These are phyloP conservation scores for Pestalotiopsis sp. DNA, from an alignment of 2,329 filamentous ascomycete genomes.

Conservation along the genomic window DNA sequence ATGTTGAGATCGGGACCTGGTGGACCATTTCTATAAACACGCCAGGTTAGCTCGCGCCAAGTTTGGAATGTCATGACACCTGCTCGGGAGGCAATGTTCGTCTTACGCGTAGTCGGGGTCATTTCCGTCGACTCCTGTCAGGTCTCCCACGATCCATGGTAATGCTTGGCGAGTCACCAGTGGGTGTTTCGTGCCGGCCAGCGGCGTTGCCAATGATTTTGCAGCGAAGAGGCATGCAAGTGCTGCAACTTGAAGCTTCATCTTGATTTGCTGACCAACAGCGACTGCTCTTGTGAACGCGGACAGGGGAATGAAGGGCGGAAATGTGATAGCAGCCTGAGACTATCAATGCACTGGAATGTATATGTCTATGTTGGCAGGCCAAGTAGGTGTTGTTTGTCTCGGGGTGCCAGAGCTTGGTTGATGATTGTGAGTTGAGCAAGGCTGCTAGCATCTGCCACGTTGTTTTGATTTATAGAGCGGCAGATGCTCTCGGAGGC, in stretches of 20 bases:
- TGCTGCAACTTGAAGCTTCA: background rate
- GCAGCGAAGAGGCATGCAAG: background rate
- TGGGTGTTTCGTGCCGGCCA: background rate
- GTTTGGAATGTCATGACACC: background rate
- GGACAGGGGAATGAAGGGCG: background rate
- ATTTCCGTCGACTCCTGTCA: background rate
- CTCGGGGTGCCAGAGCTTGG: background rate
- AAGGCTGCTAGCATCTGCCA: background rate
- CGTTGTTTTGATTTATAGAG: background rate
- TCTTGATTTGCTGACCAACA: background rate
- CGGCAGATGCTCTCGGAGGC: background rate
- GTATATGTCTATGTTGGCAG: background rate
- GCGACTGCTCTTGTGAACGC: background rate
- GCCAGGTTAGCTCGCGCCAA: background rate
- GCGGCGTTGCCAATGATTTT: background rate
- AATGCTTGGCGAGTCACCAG: background rate
- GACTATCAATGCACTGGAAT: too few relatives aligned
- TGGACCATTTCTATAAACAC: background rate
- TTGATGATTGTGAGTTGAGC: background rate
- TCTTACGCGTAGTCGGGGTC: background rate
- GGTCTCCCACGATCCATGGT: background rate
- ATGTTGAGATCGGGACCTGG: background rate
- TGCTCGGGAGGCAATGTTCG: background rate
- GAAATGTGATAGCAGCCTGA: background rate
- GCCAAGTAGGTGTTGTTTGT: background rate